phyloP scores from a whole-genome alignment of 106 monocot species.

The Agapanthus africanus region DNA sequence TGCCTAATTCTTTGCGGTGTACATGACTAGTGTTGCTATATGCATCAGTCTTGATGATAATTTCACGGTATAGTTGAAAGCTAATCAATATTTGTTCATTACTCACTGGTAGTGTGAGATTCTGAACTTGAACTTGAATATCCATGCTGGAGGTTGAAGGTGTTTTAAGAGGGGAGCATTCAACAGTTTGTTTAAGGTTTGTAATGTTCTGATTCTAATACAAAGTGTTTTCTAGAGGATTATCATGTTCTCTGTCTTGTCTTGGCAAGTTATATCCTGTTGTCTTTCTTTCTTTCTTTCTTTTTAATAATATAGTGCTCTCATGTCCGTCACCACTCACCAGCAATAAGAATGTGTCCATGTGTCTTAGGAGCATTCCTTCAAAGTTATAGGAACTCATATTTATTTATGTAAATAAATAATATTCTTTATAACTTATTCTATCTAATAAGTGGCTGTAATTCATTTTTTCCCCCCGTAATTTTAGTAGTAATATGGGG shows the following conservation, averaged over 20 bases:
- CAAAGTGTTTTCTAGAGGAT: slow-evolving; percentile 19
- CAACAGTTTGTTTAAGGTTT: slow-evolving; percentile 63
- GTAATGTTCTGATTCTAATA: slow-evolving; percentile 46
- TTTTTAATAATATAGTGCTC: neutral
- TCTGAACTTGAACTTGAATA: slow-evolving; percentile 22
- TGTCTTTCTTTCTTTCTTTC: neutral
- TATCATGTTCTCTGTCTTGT: slow-evolving; percentile 1
- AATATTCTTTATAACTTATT: neutral
- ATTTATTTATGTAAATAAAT: neutral
- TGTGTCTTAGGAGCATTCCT: neutral
- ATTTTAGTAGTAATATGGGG: too few species aligned
- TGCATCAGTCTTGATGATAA: neutral
- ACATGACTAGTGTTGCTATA: neutral
- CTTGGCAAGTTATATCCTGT: neutral
- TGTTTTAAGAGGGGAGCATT: slow-evolving; percentile 51
- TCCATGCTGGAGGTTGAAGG: slow-evolving; percentile 20
- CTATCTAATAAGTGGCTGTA: neutral
- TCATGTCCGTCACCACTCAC: neutral
- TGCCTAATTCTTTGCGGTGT: neutral
- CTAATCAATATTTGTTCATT: slow-evolving; percentile 23
- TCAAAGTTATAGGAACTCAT: neutral
- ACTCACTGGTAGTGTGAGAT: slow-evolving; percentile 22
- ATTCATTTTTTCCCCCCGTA: neutral
- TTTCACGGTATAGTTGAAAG: slow-evolving; percentile 13
- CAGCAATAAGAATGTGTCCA: neutral